phyloP scores from a whole-genome alignment of 257 asterid species.

The Gynochthodes officinalis region DNA sequence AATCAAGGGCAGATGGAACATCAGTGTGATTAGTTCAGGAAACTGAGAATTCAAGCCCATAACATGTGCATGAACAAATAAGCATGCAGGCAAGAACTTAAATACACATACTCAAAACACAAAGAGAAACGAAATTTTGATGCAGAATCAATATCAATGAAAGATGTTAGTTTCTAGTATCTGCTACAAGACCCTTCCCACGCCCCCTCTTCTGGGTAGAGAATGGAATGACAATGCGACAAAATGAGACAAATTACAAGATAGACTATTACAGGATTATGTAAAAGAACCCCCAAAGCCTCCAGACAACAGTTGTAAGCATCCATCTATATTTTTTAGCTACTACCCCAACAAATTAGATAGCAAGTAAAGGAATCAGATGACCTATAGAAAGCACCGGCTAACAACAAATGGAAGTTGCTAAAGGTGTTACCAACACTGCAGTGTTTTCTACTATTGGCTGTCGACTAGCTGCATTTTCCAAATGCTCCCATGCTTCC shows the following conservation, averaged over 20 bases:
- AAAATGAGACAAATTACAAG: slow-evolving; percentile 4
- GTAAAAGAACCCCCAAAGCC: slow-evolving; percentile 11
- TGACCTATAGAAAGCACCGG: slow-evolving; percentile 6
- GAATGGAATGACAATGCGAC: background rate
- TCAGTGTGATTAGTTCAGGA: too few relatives aligned
- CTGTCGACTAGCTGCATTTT: slow-evolving; percentile 54
- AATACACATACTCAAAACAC: background rate
- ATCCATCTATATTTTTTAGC: slow-evolving; percentile 5
- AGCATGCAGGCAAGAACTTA: background rate
- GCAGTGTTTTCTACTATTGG: slow-evolving; percentile 61
- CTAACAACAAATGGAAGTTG: slow-evolving; percentile 28
- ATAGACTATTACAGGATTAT: slow-evolving; percentile 1
- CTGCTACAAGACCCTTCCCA: background rate
- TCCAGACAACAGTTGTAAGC: slow-evolving; percentile 1
- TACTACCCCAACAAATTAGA: slow-evolving; percentile 2
- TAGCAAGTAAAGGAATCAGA: background rate
- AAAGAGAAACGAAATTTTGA: background rate
- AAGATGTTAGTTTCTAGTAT: slow-evolving; percentile 6
- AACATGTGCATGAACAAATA: background rate
- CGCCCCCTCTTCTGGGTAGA: background rate
- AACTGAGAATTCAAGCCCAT: background rate
- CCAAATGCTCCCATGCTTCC: slow-evolving; percentile 61
- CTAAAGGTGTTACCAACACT: slow-evolving; percentile 50
- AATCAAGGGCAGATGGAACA: background rate
- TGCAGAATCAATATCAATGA: background rate